Base-by-base conservation (phyloP, 495 filamentous ascomycete species). In the Neurospora sp. region DNA sequence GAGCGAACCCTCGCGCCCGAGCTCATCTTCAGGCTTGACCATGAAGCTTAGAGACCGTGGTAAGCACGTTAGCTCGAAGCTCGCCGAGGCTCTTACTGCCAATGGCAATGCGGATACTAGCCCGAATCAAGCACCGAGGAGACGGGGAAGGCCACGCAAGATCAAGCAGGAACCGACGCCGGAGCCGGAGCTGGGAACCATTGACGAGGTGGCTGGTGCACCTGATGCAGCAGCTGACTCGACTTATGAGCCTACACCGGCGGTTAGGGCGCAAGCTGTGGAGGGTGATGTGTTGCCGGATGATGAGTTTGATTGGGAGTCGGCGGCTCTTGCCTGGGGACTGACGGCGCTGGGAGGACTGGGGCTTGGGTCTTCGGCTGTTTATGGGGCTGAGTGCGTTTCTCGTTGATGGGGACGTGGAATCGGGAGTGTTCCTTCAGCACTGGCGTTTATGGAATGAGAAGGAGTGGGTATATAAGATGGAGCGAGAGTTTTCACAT, bases 221-320 rank as follows among this genome's bases (percentile, higher is more conserved):
- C 31, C 54, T 18, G 54, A 79, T 11, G 70, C 70, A 8, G 72
- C 70, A 3, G 72, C 72, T 9, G 76, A 77, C 31, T 69, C 74
- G 37, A 72, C 79, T 2, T 84, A 84, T 31, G 71, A 77, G 41
- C 81, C 83, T 10, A 75, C 73, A 1, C 74, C 75, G 18, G 77
- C 74, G 14, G 79, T 76, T 23, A 46, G 70, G 37, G 74, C 69
- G 2, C 77, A 74, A 1, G 27, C 75, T 3, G 73, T 75, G 1
- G 77, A 82, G 72, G 79, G 79, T 0, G 83, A 84, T 73, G 70
- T 77, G 11, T 18, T 82, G 3, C 79, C 79, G 16, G 76, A 76
- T 5, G 75, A 78, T 11, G 82, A 81, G 11, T 77, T 82, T 37
- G 84, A 87, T 54, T 85, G 84, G 83, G 85, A 87, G 70, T 78